Conservation (phyloP, 306 rosid genomes). For the Inga laurina region DNA sequence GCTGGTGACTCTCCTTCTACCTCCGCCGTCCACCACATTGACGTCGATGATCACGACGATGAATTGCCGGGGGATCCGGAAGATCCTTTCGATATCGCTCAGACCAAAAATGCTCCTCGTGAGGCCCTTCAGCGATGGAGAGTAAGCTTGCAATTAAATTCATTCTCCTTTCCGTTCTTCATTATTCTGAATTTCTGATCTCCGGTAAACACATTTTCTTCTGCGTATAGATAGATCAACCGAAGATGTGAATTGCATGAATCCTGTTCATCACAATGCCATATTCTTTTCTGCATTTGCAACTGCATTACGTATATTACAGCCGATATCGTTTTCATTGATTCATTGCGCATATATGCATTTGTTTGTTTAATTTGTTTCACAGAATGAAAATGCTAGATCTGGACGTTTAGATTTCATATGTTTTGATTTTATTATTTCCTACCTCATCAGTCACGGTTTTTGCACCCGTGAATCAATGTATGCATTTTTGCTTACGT, state of each 20-base stretch:
- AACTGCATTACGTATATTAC: background rate
- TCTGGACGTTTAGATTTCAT: background rate
- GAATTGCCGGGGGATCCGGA: constrained; percentile 25
- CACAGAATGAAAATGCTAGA: background rate
- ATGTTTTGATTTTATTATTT: background rate
- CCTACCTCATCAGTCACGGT: background rate
- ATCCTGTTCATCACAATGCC: background rate
- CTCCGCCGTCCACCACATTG: background rate
- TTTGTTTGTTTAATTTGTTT: background rate
- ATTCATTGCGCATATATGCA: background rate
- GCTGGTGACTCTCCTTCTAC: background rate
- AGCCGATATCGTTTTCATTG: background rate
- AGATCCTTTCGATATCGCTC: constrained; percentile 75
- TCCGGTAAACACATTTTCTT: background rate
- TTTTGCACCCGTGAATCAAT: background rate
- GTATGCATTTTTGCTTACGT: background rate
- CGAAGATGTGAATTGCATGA: background rate
- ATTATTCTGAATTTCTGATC: background rate
- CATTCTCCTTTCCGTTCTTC: constrained; percentile 18
- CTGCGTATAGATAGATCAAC: background rate
- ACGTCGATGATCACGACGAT: constrained; percentile 5
- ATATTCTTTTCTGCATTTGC: background rate
- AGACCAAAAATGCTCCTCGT: constrained; percentile 76
- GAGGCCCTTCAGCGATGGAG: constrained; percentile 67
- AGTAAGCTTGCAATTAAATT: constrained; percentile 35